Evolutionary conservation across 495 filamentous ascomycete genomes (phyloP).

Genomic region (Xylaria cubensis): DNA sequence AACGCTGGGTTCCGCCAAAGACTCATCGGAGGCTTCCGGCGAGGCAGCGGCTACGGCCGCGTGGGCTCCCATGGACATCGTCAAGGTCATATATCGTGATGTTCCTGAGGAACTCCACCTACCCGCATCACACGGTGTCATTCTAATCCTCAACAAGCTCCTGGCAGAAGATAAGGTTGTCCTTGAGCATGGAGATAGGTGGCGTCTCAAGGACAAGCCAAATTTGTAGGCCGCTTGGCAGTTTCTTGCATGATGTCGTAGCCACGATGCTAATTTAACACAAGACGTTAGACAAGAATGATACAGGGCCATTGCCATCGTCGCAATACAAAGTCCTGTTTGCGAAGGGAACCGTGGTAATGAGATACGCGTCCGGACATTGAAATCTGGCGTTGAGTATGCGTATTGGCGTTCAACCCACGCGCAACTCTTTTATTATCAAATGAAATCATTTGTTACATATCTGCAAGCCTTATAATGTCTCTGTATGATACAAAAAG

Average conservation of each 20-base stretch:
- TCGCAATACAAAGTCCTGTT: background rate
- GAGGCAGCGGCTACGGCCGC: conserved; percentile 36
- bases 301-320: background rate
- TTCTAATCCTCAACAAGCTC: conserved; percentile 74
- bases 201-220: conserved; percentile 57
- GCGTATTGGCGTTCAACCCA: background rate
- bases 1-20: conserved; percentile 57
- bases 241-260: background rate
- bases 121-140: conserved; percentile 72
- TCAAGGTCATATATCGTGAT: conserved; percentile 82
- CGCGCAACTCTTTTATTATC: background rate
- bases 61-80: conserved; percentile 80
- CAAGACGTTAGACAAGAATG: conserved; percentile 10
- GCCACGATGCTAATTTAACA: background rate
- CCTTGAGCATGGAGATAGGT: conserved; percentile 56
- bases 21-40: conserved; percentile 28
- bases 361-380: no score
- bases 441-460: background rate
- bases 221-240: conserved; percentile 44
- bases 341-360: background rate
- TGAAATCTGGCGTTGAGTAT: background rate
- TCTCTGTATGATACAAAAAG: background rate
- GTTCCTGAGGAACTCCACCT: conserved; percentile 76
- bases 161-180: conserved; percentile 68
- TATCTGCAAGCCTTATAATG: no score